A percentile compares a stretch with the other conserved stretches of the same genome.
phyloP scores from a whole-genome alignment of 164 flowering plant species.

The Annona squamosa region DNA sequence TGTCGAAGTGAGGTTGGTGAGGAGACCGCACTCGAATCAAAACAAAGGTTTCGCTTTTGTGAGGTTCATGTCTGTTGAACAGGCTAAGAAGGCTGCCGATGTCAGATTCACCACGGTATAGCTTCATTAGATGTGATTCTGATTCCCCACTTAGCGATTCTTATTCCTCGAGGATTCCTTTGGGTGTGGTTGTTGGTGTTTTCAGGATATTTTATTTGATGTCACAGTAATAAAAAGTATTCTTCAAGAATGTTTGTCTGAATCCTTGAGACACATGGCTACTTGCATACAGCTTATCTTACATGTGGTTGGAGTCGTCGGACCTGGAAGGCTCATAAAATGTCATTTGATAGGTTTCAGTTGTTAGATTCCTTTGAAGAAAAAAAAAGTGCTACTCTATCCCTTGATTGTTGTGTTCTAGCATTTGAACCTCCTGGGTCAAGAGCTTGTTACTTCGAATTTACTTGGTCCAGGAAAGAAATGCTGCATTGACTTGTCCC shows the following conservation, averaged over 20 bases:
- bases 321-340: background rate
- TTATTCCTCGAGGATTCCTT: background rate
- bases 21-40: slow-evolving; percentile 8
- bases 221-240: no score
- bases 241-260: background rate
- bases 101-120: slow-evolving; percentile 15
- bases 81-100: slow-evolving; percentile 17
- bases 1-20: slow-evolving; percentile 21
- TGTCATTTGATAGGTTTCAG: background rate
- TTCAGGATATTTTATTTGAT: no score
- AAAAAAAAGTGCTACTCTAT: background rate
- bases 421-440: background rate
- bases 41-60: slow-evolving; percentile 29
- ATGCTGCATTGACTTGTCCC: background rate
- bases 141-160: background rate
- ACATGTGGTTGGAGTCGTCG: background rate
- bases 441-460: background rate
- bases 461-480: background rate
- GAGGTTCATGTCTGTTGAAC: slow-evolving; percentile 22
- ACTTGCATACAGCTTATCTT: background rate
- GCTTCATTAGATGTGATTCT: background rate
- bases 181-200: background rate
- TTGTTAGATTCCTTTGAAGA: background rate
- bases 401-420: background rate
- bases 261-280: background rate